phyloP scores from a whole-genome alignment of 352 stramenopile genomes.

The Thalassiosira hispida region DNA sequence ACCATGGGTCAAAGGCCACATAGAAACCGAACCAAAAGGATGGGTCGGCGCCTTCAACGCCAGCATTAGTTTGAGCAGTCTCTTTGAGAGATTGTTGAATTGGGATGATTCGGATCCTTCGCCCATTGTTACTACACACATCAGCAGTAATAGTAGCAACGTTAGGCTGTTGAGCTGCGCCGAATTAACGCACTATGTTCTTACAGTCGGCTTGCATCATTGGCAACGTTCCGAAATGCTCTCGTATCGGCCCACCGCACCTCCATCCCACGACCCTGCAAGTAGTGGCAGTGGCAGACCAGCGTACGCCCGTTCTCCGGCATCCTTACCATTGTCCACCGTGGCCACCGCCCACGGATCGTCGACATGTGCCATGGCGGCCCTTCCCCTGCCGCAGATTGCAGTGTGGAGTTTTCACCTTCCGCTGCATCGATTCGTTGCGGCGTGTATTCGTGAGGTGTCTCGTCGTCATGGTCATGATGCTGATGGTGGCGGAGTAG shows the following conservation, averaged over 20 bases:
- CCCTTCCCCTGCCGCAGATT: conserved; percentile 73
- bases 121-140: conserved; percentile 15
- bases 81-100: conserved; percentile 86
- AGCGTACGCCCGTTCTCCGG: conserved; percentile 39
- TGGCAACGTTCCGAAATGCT: conserved; percentile 77
- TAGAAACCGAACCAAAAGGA: conserved; percentile 73
- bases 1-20: conserved; percentile 72
- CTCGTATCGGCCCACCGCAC: conserved; percentile 56
- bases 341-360: conserved; percentile 59
- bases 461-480: conserved; percentile 50
- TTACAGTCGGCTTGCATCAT: conserved; percentile 56
- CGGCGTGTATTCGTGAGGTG: conserved; percentile 80
- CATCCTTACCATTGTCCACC: conserved; percentile 78
- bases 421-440: conserved; percentile 86
- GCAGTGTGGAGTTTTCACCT: conserved; percentile 85
- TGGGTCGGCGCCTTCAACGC: conserved; percentile 90
- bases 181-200: conserved; percentile 68
- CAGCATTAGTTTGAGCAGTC: conserved; percentile 83
- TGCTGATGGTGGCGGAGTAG: not conserved
- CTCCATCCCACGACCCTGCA: conserved; percentile 30
- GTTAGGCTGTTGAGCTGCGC: conserved; percentile 58
- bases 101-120: conserved; percentile 79
- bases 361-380: conserved; percentile 62
- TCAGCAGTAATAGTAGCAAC: conserved; percentile 10
- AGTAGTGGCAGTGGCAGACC: conserved; percentile 43